Evolutionary conservation across 305 asterid genomes (phyloP), one percentile per base, ranked within the genome.

Genomic region (Rubia occidens): DNA sequence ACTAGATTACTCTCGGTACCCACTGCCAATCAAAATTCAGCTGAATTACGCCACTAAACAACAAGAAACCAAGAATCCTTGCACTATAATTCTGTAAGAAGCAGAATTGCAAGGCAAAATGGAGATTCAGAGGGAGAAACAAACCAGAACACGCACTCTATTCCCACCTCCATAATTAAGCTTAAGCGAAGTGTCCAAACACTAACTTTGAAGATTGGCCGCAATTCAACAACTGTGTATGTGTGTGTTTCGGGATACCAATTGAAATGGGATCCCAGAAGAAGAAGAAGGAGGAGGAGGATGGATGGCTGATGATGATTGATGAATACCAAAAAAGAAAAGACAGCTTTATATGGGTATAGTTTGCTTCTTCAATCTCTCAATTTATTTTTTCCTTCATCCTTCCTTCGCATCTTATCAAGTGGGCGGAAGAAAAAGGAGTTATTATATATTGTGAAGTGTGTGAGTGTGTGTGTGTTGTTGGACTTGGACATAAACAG

Each of bases 141-240:
- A 5, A 53, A 60, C 69, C 64, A 72, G 73, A 61, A 72, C 81
- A 20, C 66, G 77, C 77, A 69, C 76, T n/a, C 68, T 69, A 42
- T 37, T 76, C 69, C 60, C 54, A 47, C 54, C 54, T 47, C 66
- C 72, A 82, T 76, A 10, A 10, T 56, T 11, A 75, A 79, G 84
- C 81, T 78, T 66, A 63, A 75, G 59, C 72, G 64, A 86, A 87
- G 83, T 79, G 86, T 73, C 83, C 82, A 51, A 83, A 76, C 82
- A 78, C 82, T 66, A 78, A 66, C 75, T 80, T 80, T 74, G 77
- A 81, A 65, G 75, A 83, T 75, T 76, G 72, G 58, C 67, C 66
- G 87, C 76, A 86, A 85, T 20, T 32, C 21, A 13, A 6, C 18
- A 24, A 13, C 11, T 26, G 29, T 26, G 29, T 26, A 26, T 59